Evolutionary conservation across 2,329 filamentous ascomycete genomes (phyloP), one percentile per base, ranked within the genome.

Genomic region (Sordariomycetes sp.): DNA sequence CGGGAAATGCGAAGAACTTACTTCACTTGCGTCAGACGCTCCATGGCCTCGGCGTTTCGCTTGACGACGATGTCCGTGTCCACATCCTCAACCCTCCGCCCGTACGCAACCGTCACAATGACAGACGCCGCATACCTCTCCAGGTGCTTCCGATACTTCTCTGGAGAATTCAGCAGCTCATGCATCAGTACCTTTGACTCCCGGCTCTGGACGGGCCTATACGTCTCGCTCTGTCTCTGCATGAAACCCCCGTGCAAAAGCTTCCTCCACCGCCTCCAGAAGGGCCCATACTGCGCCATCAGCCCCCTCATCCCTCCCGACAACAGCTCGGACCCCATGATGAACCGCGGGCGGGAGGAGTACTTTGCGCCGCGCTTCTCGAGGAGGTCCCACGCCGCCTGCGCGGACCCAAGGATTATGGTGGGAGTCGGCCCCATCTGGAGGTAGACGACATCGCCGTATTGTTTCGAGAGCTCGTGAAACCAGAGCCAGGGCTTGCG

Each of bases 331-430:
- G 70, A 69, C 28, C 73, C 74, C 67, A 75, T 72, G 35, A 75
- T 73, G 60, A 76, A 76, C 2, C 73, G 66, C 0, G 74, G 74
- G 0, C 74, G 67, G 0, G 73, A 76, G 0, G 73, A 75, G 58
- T 72, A 76, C 45, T 72, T 67, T 2, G 71, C 65, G 1, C 73
- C 72, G 4, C 69, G 68, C 57, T 70, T 72, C 60, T 76, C 74
- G 0, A 75, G 67, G 0, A 75, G 65, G 39, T 74, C 72, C 69
- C 71, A 73, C 1, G 72, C 72, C 1, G 71, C 70, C 50, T 72
- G 69, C 0, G 71, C 72, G 0, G 72, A 74, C 1, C 72, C 72
- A 1, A 75, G 64, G 8, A 74, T 62, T 55, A 75, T 70, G 8
- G 72, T 74, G 0, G 71, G 70, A 1, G 70, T 73, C 2, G 71